Evolutionary conservation across 306 rosid species (phyloP).

Genomic region (Lathyrus sativus): DNA sequence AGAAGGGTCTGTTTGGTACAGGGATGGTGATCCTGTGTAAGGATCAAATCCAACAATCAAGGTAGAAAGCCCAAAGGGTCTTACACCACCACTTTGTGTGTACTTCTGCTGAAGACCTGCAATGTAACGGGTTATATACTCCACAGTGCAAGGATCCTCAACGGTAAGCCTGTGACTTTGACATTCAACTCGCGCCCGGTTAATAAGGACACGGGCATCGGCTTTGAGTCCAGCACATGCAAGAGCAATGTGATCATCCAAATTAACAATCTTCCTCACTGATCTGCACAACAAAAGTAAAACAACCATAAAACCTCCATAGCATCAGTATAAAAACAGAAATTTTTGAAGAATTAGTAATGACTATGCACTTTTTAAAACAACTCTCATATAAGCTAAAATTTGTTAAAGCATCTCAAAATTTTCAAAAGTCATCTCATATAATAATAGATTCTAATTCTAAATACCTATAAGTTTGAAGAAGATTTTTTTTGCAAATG

Average conservation of each 20-base stretch:
- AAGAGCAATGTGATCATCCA: constrained; percentile 62
- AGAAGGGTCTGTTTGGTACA: constrained; percentile 96
- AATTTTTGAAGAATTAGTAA: background rate
- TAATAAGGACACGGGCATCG: constrained; percentile 92
- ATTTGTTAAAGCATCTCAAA: background rate
- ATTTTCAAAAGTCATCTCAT: background rate
- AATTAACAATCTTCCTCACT: constrained; percentile 52
- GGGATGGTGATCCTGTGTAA: constrained; percentile 62
- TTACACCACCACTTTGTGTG: constrained; percentile 97
- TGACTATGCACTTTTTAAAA: background rate
- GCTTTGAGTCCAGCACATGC: constrained; percentile 99
- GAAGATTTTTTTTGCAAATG: no score
- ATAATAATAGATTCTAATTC: background rate
- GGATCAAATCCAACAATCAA: constrained; percentile 96
- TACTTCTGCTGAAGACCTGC: constrained; percentile 99
- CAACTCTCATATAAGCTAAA: background rate
- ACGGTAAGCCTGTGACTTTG: constrained; percentile 94
- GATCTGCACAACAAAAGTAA: constrained; percentile 38
- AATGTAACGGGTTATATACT: constrained; percentile 88
- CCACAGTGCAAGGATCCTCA: constrained; percentile 95
- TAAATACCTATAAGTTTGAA: background rate
- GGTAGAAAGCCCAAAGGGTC: constrained; percentile 98
- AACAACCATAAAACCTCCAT: background rate
- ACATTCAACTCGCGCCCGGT: constrained; percentile 88
- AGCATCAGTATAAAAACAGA: background rate